phyloP scores from a whole-genome alignment of 2,329 filamentous ascomycete genomes.

The Rhynchosporium graminicola region DNA sequence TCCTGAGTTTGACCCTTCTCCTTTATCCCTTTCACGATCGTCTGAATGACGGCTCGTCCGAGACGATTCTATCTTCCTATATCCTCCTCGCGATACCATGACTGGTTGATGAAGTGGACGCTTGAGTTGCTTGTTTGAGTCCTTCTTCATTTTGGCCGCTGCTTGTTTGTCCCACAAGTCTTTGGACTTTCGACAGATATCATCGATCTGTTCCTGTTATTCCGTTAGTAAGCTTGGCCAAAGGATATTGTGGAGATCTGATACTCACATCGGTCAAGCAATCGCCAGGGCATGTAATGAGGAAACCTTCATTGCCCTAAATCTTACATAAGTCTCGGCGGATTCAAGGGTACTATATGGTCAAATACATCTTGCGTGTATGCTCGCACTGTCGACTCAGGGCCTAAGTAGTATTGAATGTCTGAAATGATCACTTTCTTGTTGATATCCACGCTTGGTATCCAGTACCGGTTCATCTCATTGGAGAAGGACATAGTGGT shows the following conservation, averaged over 20 bases:
- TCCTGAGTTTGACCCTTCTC: slow-evolving; percentile 20
- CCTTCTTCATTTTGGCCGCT: slow-evolving; percentile 48
- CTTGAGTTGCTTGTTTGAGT: slow-evolving; percentile 53
- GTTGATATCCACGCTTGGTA: slow-evolving; percentile 59
- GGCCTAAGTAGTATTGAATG: slow-evolving; percentile 59
- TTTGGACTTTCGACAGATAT: slow-evolving; percentile 60
- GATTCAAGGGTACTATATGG: slow-evolving; percentile 31
- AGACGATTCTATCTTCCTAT: slow-evolving; percentile 31
- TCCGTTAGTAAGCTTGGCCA: slow-evolving; percentile 19
- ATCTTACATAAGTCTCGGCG: slow-evolving; percentile 20
- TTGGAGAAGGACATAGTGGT: slow-evolving; percentile 35
- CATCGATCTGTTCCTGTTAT: slow-evolving; percentile 61
- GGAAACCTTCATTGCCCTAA: slow-evolving; percentile 61
- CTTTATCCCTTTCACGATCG: slow-evolving; percentile 30
- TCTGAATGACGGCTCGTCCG: slow-evolving; percentile 28
- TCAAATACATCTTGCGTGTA: slow-evolving; percentile 56
- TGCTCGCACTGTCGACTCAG: slow-evolving; percentile 57
- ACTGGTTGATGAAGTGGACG: slow-evolving; percentile 59
- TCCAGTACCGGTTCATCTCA: slow-evolving; percentile 60
- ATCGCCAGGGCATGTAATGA: slow-evolving; percentile 58
- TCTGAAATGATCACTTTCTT: slow-evolving; percentile 61
- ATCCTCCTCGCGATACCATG: slow-evolving; percentile 48
- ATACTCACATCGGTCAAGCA: slow-evolving; percentile 60
- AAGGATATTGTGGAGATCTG: not conserved
- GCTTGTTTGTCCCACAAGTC: slow-evolving; percentile 60